Conservation (phyloP, 805 yeast genomes). For the Ogataea trehaloabstinens region DNA sequence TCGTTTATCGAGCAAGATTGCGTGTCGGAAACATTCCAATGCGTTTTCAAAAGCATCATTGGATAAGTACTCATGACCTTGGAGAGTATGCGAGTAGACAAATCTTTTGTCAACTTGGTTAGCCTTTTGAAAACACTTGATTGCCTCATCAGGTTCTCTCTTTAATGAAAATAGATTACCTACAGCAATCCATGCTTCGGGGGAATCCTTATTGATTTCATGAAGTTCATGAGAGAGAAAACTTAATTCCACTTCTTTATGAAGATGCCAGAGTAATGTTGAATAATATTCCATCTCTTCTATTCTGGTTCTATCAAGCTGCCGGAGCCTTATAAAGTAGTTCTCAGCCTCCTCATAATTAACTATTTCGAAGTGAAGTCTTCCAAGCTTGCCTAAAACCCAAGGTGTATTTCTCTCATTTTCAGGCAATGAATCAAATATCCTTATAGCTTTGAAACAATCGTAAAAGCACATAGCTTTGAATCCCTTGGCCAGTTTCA, state of each 20-base stretch:
- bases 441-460: slow-evolving; percentile 74
- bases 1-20: slow-evolving; percentile 70
- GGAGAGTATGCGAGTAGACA: slow-evolving; percentile 87
- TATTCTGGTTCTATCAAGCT: slow-evolving; percentile 70
- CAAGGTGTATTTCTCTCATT: slow-evolving; percentile 72
- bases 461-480: slow-evolving; percentile 65
- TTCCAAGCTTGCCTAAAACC: slow-evolving; percentile 77
- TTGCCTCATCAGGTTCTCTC: slow-evolving; percentile 86
- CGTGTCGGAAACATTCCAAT: slow-evolving; percentile 73
- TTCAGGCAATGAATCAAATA: slow-evolving; percentile 62
- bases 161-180: slow-evolving; percentile 86
- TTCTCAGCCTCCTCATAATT: slow-evolving; percentile 75
- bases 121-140: slow-evolving; percentile 81
- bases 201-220: slow-evolving; percentile 56
- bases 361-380: slow-evolving; percentile 82
- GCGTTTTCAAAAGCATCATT: slow-evolving; percentile 92
- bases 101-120: slow-evolving; percentile 56
- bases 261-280: slow-evolving; percentile 90
- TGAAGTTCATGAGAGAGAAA: slow-evolving; percentile 77
- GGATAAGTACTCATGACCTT: slow-evolving; percentile 88
- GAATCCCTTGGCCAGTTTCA: slow-evolving; percentile 57
- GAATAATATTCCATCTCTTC: slow-evolving; percentile 91
- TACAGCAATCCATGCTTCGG: slow-evolving; percentile 88
- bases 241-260: slow-evolving; percentile 75
- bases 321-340: slow-evolving; percentile 61